These are phyloP conservation scores for Zygoascus meyerae DNA, from an alignment of 1,139 yeast species.

Conservation along the genomic window DNA sequence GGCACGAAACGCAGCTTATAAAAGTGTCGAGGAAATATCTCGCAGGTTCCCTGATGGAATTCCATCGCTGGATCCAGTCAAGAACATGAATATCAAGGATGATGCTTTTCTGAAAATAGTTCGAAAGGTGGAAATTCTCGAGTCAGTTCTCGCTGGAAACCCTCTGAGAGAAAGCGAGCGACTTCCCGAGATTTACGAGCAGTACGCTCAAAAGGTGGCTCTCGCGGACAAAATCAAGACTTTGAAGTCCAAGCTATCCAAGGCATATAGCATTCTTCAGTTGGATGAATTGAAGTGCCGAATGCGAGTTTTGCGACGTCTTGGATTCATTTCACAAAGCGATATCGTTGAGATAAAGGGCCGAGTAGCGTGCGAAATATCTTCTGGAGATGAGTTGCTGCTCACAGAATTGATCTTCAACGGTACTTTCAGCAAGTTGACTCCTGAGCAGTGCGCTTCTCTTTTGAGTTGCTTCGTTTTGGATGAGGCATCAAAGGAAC, in stretches of 20 bases:
- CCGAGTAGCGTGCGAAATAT: slow-evolving; percentile 91
- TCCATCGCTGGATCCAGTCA: slow-evolving; percentile 83
- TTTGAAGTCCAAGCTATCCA: slow-evolving; percentile 59
- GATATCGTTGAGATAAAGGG: slow-evolving; percentile 95
- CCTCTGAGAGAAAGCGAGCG: slow-evolving; percentile 65
- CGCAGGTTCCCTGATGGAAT: slow-evolving; percentile 85
- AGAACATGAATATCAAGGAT: slow-evolving; percentile 86
- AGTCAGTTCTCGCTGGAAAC: slow-evolving; percentile 62
- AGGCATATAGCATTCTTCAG: slow-evolving; percentile 88
- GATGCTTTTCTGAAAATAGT: slow-evolving; percentile 64
- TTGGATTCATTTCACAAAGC: slow-evolving; percentile 71
- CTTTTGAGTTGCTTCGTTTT: slow-evolving; percentile 90
- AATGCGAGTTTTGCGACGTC: slow-evolving; percentile 77
- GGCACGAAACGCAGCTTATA: slow-evolving; percentile 67
- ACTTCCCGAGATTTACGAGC: slow-evolving; percentile 53
- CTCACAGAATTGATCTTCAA: slow-evolving; percentile 89
- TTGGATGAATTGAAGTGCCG: slow-evolving; percentile 89
- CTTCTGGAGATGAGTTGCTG: slow-evolving; percentile 77
- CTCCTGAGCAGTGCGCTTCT: slow-evolving; percentile 89
- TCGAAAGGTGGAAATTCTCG: slow-evolving; percentile 75
- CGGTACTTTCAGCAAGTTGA: slow-evolving; percentile 85
- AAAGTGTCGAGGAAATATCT: slow-evolving; percentile 72
- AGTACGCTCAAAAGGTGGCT: slow-evolving; percentile 60
- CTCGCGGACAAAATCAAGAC: slow-evolving; percentile 56
- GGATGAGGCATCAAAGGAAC: slow-evolving; percentile 90